phyloP scores from a whole-genome alignment of 441 rosid genomes.

The Metrosideros polymorpha region DNA sequence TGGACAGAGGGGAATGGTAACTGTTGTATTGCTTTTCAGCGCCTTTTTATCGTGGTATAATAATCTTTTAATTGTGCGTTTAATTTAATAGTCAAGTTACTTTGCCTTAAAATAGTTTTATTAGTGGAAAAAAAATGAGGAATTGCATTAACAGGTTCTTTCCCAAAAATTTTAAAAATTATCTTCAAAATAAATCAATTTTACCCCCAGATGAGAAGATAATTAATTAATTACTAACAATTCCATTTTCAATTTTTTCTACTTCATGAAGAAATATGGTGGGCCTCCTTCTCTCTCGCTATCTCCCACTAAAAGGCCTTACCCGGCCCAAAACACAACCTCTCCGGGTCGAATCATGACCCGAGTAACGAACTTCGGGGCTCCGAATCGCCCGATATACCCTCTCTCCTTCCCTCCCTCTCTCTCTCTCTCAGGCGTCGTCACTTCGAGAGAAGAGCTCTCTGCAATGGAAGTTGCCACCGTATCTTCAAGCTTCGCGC shows the following conservation, averaged over 20 bases:
- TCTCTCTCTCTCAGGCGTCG: neutral
- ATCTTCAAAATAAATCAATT: neutral
- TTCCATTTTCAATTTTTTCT: neutral
- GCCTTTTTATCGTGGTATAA: no score
- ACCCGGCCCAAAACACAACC: neutral
- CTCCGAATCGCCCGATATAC: neutral
- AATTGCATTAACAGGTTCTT: neutral
- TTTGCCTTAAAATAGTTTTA: neutral
- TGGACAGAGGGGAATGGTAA: no score
- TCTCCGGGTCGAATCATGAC: neutral
- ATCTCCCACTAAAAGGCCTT: neutral
- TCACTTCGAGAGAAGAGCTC: neutral
- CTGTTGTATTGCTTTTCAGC: neutral
- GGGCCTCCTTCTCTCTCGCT: neutral
- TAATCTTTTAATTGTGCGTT: neutral
- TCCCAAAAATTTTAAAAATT: neutral
- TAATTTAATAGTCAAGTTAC: neutral
- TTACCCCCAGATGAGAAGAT: neutral
- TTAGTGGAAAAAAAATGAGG: neutral
- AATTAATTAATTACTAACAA: neutral
- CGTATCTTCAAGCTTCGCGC: conserved; percentile 39
- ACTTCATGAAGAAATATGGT: neutral
- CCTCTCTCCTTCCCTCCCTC: neutral
- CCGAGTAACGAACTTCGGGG: neutral
- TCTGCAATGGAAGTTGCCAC: conserved; percentile 49